Conservation (phyloP, 192 early-diverging fungal species). For the Backusella luteola region DNA sequence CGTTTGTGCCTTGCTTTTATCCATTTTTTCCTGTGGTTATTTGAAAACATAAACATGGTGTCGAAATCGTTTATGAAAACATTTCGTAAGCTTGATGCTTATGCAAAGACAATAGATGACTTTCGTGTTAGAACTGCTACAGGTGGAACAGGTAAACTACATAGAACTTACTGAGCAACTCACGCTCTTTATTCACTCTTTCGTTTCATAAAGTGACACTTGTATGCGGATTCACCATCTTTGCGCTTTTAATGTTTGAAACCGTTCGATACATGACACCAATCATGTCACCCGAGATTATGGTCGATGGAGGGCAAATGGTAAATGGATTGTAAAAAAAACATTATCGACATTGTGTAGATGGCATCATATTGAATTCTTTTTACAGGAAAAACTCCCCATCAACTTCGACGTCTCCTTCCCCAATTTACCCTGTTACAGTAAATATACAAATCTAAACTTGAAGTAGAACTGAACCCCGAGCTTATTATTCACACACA, state of each 20-base stretch:
- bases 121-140: constrained; percentile 77
- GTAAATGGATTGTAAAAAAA: not conserved
- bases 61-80: constrained; percentile 39
- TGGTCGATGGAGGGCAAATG: constrained; percentile 79
- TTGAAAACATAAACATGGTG: constrained; percentile 10
- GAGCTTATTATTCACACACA: not conserved
- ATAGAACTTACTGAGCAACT: not conserved
- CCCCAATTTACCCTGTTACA: constrained; percentile 83
- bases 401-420: constrained; percentile 90
- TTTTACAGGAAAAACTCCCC: constrained; percentile 68
- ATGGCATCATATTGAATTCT: not conserved
- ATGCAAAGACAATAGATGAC: constrained; percentile 96
- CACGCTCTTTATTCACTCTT: not conserved
- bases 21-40: not conserved
- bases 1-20: not conserved
- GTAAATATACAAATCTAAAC: constrained; percentile 41
- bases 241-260: constrained; percentile 75
- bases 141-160: constrained; percentile 63
- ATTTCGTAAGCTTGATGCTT: constrained; percentile 71
- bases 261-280: constrained; percentile 73
- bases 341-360: not conserved
- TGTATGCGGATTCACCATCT: constrained; percentile 64
- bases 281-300: constrained; percentile 68
- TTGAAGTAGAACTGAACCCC: not conserved
- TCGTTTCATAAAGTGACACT: constrained; percentile 65